A percentile compares a stretch with the other conserved stretches of the same genome.
Conservation (phyloP, 805 yeast species). For the Cyberlindnera galapagoensis region DNA sequence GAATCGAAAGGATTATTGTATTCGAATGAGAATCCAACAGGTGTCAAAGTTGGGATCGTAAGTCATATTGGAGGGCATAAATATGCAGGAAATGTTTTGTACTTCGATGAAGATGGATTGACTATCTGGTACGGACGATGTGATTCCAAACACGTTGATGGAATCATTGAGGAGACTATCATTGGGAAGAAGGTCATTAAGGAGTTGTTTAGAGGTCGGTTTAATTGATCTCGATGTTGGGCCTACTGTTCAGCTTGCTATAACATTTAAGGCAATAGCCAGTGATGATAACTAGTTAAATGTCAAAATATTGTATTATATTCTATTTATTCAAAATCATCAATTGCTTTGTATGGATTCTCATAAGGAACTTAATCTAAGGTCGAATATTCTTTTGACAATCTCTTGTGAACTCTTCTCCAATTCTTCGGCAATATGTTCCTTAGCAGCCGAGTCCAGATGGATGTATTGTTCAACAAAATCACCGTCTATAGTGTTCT, state of each 20-base stretch:
- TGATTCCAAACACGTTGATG: slow-evolving; percentile 57
- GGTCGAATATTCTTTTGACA: slow-evolving; percentile 44
- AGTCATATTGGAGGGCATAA: slow-evolving; percentile 85
- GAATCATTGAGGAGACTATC: slow-evolving; percentile 52
- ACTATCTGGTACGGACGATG: slow-evolving; percentile 74
- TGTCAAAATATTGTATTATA: background rate
- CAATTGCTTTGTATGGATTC: too few species aligned
- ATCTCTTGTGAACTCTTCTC: slow-evolving; percentile 44
- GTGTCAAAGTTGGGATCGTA: slow-evolving; percentile 43
- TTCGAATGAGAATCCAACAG: slow-evolving; percentile 17
- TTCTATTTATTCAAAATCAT: background rate
- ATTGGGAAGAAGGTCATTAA: slow-evolving; percentile 41
- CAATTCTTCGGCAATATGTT: slow-evolving; percentile 25
- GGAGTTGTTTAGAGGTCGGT: slow-evolving; percentile 49
- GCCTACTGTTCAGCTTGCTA: too few species aligned
- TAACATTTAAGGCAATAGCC: too few species aligned
- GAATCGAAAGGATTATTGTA: slow-evolving; percentile 27
- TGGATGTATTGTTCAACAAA: slow-evolving; percentile 47
- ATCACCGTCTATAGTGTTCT: slow-evolving; percentile 83
- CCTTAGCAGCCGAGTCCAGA: slow-evolving; percentile 14
- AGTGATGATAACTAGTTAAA: too few species aligned
- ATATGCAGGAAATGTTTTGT: slow-evolving; percentile 75
- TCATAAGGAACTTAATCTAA: slow-evolving; percentile 31
- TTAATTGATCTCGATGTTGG: too few species aligned
- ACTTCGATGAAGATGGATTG: slow-evolving; percentile 37